phyloP scores from a whole-genome alignment of 495 filamentous ascomycete genomes.

The Hypomontagnella submonticulosa region DNA sequence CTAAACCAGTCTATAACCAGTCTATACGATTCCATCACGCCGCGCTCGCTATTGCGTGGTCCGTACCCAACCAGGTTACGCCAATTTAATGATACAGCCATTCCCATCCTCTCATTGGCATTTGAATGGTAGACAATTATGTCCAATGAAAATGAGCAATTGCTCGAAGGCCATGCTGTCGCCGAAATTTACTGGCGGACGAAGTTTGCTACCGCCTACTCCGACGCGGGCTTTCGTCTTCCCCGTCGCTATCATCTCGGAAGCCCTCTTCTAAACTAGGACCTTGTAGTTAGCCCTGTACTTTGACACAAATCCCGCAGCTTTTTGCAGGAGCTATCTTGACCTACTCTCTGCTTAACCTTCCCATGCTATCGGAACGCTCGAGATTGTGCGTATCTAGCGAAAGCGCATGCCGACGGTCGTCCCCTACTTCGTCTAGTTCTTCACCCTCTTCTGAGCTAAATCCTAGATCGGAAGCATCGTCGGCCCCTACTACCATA shows the following conservation, averaged over 20 bases:
- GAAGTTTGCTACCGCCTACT: conserved; percentile 26
- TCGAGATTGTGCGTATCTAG: conserved; percentile 66
- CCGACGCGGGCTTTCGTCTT: conserved; percentile 45
- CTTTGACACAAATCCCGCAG: not conserved
- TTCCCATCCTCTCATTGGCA: not conserved
- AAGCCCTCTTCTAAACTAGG: conserved; percentile 78
- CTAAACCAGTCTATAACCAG: conserved; percentile 21
- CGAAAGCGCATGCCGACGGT: conserved; percentile 71
- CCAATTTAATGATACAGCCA: not conserved
- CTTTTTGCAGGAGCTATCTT: not conserved
- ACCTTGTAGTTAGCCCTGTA: conserved; percentile 36
- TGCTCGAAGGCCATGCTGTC: conserved; percentile 5
- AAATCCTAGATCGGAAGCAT: conserved; percentile 56
- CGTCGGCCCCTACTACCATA: conserved; percentile 53
- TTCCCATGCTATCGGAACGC: conserved; percentile 61
- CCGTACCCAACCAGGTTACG: conserved; percentile 1
- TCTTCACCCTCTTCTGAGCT: conserved; percentile 69
- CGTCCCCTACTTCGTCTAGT: conserved; percentile 71
- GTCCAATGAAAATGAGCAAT: conserved; percentile 12
- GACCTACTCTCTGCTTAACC: conserved; percentile 78
- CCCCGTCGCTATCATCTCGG: conserved; percentile 81
- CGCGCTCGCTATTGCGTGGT: conserved; percentile 2
- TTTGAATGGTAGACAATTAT: not conserved
- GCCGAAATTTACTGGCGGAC: not conserved
- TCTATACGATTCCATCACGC: conserved; percentile 20